Percentiles rank a stretch among this genome's conserved stretches.
Conservation (phyloP, 2,329 filamentous ascomycete genomes). For the Cytospora chrysosperma region DNA sequence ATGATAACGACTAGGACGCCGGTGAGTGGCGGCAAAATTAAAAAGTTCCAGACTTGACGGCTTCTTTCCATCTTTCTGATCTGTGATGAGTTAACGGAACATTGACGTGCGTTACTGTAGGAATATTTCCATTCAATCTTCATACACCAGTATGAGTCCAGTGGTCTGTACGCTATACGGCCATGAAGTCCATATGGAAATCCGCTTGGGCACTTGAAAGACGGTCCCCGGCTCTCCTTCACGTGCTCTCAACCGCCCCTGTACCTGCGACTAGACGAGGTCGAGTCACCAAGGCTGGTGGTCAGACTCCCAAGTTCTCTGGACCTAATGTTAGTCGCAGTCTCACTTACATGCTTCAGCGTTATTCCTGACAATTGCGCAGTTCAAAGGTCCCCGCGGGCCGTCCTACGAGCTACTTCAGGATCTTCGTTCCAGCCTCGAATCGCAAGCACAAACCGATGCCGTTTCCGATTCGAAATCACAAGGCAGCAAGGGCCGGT, state of each 20-base stretch:
- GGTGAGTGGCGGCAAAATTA: conserved; percentile 15
- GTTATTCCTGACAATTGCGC: conserved; percentile 1
- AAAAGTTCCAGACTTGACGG: conserved; percentile 9
- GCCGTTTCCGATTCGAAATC: background rate
- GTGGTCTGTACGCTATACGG: conserved; percentile 2
- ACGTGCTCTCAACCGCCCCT: conserved; percentile 1
- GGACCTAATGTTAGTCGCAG: background rate
- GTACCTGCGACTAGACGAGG: conserved; percentile 14
- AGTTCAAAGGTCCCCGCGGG: background rate
- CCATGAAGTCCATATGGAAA: conserved; percentile 24
- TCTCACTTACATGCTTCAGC: too few species aligned
- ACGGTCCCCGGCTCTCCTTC: conserved; percentile 14
- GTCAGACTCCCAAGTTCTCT: conserved; percentile 22
- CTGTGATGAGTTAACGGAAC: background rate
- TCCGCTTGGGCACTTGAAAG: conserved; percentile 22
- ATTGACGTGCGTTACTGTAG: background rate
- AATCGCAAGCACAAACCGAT: conserved; percentile 11
- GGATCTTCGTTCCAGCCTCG: conserved; percentile 14
- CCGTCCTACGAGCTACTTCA: conserved; percentile 26
- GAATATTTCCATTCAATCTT: background rate
- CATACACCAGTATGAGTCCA: conserved; percentile 18
- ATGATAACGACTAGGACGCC: background rate
- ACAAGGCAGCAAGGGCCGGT: too few species aligned
- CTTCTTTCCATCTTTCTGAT: background rate
- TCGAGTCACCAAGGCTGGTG: conserved; percentile 29